Conservation (phyloP, 1,139 yeast genomes). For the Taiozyma sp. region DNA sequence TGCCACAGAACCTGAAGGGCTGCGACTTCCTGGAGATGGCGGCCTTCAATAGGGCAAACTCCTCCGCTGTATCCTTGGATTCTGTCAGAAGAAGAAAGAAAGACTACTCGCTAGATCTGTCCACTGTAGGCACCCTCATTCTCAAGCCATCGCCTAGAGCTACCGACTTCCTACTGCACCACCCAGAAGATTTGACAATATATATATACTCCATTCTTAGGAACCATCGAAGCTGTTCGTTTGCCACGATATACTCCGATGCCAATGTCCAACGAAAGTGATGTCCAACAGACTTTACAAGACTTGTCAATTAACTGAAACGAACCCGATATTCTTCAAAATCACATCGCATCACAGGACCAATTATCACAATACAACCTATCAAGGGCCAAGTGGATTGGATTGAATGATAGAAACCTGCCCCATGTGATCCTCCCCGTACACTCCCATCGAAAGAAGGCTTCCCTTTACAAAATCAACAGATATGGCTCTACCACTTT, state of each 20-base stretch:
- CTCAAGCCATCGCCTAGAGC: conserved; percentile 2
- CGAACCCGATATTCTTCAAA: not conserved
- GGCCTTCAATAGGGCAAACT: not conserved
- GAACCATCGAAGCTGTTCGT: not conserved
- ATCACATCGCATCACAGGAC: not conserved
- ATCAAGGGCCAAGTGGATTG: not conserved
- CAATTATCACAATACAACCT: not conserved
- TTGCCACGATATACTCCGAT: not conserved
- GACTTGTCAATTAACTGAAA: not conserved
- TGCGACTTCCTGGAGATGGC: not conserved
- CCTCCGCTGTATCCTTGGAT: conserved; percentile 5
- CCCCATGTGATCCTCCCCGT: not conserved
- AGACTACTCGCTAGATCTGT: not conserved
- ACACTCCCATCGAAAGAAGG: not conserved
- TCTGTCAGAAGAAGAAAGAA: no score
- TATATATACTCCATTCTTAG: not conserved
- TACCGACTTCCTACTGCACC: not conserved
- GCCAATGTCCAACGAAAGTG: not conserved
- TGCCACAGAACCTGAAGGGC: not conserved
- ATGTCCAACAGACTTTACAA: not conserved
- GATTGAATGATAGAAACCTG: not conserved
- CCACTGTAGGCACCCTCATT: not conserved
- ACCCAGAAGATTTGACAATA: not conserved
- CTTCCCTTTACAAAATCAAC: not conserved
- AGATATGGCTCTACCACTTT: not conserved